phyloP scores from a whole-genome alignment of 2,329 filamentous ascomycete genomes.

The Diaporthe sp. region DNA sequence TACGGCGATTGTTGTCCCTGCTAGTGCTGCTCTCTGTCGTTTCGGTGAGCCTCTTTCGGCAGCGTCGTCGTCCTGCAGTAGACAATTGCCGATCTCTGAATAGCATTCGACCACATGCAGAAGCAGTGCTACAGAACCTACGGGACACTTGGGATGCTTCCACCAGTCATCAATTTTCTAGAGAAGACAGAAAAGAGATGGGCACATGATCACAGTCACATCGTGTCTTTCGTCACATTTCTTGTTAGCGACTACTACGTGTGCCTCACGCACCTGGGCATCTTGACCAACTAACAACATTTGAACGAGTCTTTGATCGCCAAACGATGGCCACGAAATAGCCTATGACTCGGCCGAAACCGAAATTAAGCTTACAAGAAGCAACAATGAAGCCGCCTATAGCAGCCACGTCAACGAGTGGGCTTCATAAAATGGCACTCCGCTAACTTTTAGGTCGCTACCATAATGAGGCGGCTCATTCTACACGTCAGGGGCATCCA shows the following conservation, averaged over 20 bases:
- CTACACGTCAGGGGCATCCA: neutral
- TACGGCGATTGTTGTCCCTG: neutral
- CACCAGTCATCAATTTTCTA: neutral
- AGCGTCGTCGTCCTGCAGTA: neutral
- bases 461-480: neutral
- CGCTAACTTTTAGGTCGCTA: neutral
- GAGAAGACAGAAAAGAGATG: neutral
- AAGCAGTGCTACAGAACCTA: neutral
- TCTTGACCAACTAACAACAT: neutral
- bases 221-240: neutral
- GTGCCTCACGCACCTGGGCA: neutral
- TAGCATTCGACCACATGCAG: neutral
- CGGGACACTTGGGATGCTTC: neutral
- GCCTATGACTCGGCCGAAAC: neutral
- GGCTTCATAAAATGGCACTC: neutral
- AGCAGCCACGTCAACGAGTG: neutral
- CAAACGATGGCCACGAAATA: neutral
- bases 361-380: neutral
- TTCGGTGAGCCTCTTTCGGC: neutral
- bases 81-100: neutral
- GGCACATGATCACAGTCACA: neutral
- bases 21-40: neutral
- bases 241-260: neutral
- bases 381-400: neutral
- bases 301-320: neutral